A percentile compares a stretch with the other conserved stretches of the same genome.
These are phyloP conservation scores for Cubamyces sp. DNA, from an alignment of 768 basidiomycete species.

Conservation along the genomic window DNA sequence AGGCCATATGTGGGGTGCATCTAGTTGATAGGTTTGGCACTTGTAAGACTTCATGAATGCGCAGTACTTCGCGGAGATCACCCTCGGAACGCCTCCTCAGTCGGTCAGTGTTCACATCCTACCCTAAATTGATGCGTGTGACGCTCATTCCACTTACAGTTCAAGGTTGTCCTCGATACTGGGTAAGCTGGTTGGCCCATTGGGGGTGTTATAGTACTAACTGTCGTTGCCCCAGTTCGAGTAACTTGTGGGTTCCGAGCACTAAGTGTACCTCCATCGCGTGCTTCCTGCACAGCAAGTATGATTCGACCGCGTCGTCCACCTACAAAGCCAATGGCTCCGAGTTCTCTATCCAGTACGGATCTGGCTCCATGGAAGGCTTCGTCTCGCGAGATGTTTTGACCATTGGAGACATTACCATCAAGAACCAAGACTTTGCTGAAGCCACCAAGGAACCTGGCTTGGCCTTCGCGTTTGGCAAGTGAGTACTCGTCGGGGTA, in stretches of 20 bases:
- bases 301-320: conserved; percentile 77
- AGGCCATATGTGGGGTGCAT: neutral
- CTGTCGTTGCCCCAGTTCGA: conserved; percentile 54
- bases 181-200: conserved; percentile 50
- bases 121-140: neutral
- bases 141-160: conserved; percentile 44
- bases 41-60: conserved; percentile 93
- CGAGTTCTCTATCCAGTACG: conserved; percentile 89
- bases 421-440: conserved; percentile 84
- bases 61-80: conserved; percentile 92
- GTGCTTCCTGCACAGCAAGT: conserved; percentile 94
- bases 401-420: conserved; percentile 78
- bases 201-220: neutral
- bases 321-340: conserved; percentile 91
- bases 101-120: conserved; percentile 46
- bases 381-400: conserved; percentile 87
- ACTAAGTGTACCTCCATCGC: conserved; percentile 81
- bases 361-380: conserved; percentile 96
- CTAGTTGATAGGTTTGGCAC: neutral
- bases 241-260: conserved; percentile 95
- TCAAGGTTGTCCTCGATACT: conserved; percentile 96
- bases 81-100: conserved; percentile 84
- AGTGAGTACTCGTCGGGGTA: too few species aligned
- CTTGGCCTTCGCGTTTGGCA: conserved; percentile 95
- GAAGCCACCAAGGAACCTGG: conserved; percentile 97